These are phyloP conservation scores for Coemansia sp. DNA, from an alignment of 192 early-diverging fungal species.

Conservation along the genomic window DNA sequence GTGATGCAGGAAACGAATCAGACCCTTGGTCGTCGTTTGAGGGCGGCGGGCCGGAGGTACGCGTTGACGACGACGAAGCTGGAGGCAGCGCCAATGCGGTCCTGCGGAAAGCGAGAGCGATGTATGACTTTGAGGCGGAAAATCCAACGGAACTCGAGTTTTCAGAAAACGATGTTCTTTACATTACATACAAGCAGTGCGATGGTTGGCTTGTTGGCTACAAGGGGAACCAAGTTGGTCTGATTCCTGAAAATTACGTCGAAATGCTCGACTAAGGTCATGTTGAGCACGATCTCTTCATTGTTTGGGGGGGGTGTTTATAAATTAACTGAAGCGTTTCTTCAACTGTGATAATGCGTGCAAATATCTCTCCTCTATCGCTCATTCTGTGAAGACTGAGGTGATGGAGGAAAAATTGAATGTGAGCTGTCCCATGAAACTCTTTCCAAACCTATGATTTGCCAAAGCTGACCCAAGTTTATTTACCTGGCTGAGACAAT, in stretches of 20 bases:
- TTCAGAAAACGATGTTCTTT: slow-evolving; percentile 64
- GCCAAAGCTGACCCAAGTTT: background rate
- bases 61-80: slow-evolving; percentile 13
- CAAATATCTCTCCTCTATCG: background rate
- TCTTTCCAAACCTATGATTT: background rate
- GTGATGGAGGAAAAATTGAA: background rate
- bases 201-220: slow-evolving; percentile 78
- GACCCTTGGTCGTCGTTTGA: slow-evolving; percentile 48
- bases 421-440: background rate
- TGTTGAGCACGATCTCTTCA: background rate
- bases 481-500: background rate
- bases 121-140: slow-evolving; percentile 79
- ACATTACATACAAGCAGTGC: slow-evolving; percentile 73
- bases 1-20: slow-evolving; percentile 33
- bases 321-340: background rate
- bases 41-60: slow-evolving; percentile 34
- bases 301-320: slow-evolving; percentile 4
- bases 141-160: slow-evolving; percentile 69
- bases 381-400: background rate
- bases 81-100: slow-evolving; percentile 11
- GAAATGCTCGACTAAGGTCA: slow-evolving; percentile 42
- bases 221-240: slow-evolving; percentile 63
- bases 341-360: background rate
- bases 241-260: slow-evolving; percentile 80
- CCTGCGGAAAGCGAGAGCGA: slow-evolving; percentile 55